Evolutionary conservation across 352 stramenopile genomes (phyloP).

Genomic region (Globisporangium recalcitrans): DNA sequence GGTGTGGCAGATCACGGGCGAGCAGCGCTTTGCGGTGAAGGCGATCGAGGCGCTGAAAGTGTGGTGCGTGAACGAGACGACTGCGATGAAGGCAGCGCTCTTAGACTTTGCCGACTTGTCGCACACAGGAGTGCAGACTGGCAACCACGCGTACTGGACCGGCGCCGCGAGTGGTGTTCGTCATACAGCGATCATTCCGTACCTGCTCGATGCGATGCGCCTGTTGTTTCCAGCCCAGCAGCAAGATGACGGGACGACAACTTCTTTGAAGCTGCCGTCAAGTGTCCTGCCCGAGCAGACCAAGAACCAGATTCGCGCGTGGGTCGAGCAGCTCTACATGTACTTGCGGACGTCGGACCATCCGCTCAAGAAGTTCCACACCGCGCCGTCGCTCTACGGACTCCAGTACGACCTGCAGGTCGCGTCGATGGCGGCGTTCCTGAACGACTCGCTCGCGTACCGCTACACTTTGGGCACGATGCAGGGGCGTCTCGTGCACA

Average conservation of each 20-base stretch:
- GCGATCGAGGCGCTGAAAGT: conserved; percentile 24
- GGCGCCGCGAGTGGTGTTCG: conserved; percentile 25
- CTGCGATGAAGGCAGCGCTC: conserved; percentile 21
- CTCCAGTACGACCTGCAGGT: conserved; percentile 47
- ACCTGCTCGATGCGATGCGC: conserved; percentile 34
- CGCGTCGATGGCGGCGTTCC: conserved; percentile 34
- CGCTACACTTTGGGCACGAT: conserved; percentile 42
- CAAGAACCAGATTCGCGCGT: conserved; percentile 19
- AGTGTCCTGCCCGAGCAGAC: background rate
- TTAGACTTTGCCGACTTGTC: conserved; percentile 35
- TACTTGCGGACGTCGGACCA: conserved; percentile 20
- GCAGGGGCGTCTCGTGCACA: conserved; percentile 37
- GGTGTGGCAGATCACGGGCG: conserved; percentile 27
- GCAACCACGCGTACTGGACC: conserved; percentile 9
- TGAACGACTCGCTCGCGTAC: conserved; percentile 30
- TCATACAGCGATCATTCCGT: conserved; percentile 26
- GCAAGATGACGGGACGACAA: background rate
- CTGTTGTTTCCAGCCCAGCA: conserved; percentile 19
- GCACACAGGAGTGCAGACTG: conserved; percentile 24
- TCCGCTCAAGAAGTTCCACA: conserved; percentile 21
- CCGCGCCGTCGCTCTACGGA: conserved; percentile 28
- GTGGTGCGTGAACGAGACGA: conserved; percentile 32
- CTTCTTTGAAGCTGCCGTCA: background rate
- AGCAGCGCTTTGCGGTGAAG: conserved; percentile 29
- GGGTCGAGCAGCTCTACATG: conserved; percentile 24